A percentile compares a stretch with the other conserved stretches of the same genome.
Conservation (phyloP, 176 grass and related monocot genomes). For the Carex littledalei region DNA sequence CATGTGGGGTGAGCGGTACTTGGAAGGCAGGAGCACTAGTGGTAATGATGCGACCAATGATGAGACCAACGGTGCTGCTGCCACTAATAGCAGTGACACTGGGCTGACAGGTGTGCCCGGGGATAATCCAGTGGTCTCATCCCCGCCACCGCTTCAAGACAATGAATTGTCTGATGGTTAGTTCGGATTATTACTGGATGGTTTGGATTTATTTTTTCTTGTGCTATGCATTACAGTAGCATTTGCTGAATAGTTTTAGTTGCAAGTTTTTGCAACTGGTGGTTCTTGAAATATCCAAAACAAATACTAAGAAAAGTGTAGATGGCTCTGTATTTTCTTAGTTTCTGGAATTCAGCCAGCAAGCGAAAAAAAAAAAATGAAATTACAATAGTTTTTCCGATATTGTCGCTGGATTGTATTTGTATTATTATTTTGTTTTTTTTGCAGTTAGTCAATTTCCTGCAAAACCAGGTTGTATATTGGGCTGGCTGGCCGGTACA, state of each 20-base stretch:
- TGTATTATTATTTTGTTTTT: neutral
- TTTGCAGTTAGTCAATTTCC: neutral
- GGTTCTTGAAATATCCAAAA: neutral
- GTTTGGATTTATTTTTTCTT: neutral
- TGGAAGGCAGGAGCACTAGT: neutral
- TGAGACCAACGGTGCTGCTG: neutral
- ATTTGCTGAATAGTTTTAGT: slow-evolving; percentile 5
- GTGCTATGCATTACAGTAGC: neutral
- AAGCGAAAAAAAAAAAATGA: neutral
- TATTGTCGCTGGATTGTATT: neutral
- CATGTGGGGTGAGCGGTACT: slow-evolving; percentile 3
- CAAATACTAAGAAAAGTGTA: slow-evolving; percentile 4
- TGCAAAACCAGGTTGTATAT: neutral
- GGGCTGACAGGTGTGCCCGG: neutral
- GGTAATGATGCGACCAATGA: neutral
- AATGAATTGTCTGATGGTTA: slow-evolving; percentile 17
- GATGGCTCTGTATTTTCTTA: neutral
- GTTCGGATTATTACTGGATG: neutral
- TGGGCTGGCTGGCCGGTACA: neutral
- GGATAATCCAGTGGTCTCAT: slow-evolving; percentile 4
- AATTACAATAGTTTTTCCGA: neutral
- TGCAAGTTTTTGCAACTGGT: neutral
- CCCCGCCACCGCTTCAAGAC: slow-evolving; percentile 2
- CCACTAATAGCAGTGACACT: neutral
- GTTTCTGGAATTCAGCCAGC: neutral